Conservation (phyloP, 495 filamentous ascomycete species). For the Talaromyces ruber region DNA sequence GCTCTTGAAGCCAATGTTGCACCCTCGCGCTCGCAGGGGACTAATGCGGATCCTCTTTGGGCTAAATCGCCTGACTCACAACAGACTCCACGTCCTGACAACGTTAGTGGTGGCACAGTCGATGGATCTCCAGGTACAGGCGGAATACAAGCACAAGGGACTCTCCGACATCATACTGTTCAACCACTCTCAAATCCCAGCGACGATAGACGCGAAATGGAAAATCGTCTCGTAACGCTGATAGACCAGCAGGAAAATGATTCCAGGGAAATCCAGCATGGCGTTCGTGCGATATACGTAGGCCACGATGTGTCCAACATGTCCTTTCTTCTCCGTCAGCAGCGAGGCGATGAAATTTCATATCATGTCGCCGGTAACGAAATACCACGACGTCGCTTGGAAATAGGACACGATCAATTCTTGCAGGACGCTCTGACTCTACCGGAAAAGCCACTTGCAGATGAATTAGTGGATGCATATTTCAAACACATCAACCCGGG, state of each 20-base stretch:
- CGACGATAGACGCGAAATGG: constrained; percentile 29
- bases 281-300: constrained; percentile 40
- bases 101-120: neutral
- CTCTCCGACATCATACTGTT: neutral
- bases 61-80: neutral
- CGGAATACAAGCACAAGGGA: neutral
- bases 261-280: constrained; percentile 33
- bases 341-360: constrained; percentile 37
- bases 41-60: neutral
- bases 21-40: constrained; percentile 8
- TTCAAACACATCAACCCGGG: constrained; percentile 36
- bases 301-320: constrained; percentile 44
- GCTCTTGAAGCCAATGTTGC: constrained; percentile 4
- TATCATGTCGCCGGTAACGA: constrained; percentile 42
- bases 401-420: constrained; percentile 38
- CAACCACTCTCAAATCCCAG: constrained; percentile 16
- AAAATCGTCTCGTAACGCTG: constrained; percentile 36
- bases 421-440: constrained; percentile 40
- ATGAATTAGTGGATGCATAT: constrained; percentile 40
- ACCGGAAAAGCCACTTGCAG: constrained; percentile 33
- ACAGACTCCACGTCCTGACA: neutral
- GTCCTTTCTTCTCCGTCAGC: constrained; percentile 43
- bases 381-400: constrained; percentile 34
- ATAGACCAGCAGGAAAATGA: constrained; percentile 38
- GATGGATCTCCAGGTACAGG: neutral